Evolutionary conservation across 2,329 filamentous ascomycete species (phyloP).

Genomic region (Sporothrix sp.): DNA sequence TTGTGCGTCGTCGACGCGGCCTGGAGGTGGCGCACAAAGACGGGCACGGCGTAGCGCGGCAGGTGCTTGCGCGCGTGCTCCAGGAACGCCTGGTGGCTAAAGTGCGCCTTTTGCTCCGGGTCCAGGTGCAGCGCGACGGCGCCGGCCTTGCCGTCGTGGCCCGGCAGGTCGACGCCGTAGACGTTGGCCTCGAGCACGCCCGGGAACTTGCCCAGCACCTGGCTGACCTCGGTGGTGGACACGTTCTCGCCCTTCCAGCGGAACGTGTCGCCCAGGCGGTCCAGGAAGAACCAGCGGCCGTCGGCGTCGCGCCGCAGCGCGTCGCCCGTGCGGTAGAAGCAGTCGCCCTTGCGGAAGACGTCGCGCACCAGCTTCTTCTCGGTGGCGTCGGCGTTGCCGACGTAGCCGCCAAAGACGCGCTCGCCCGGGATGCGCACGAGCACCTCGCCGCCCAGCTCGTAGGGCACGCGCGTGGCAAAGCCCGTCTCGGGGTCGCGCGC

Average conservation of each 20-base stretch:
- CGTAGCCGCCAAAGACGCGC: conserved; percentile 58
- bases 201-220: conserved; percentile 58
- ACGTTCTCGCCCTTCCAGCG: conserved; percentile 79
- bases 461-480: conserved; percentile 52
- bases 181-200: conserved; percentile 71
- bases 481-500: conserved; percentile 56
- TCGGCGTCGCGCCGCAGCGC: conserved; percentile 51
- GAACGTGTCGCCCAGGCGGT: conserved; percentile 61
- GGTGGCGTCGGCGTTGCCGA: conserved; percentile 56
- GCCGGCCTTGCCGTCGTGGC: conserved; percentile 75
- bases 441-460: conserved; percentile 66
- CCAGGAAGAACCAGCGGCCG: conserved; percentile 60
- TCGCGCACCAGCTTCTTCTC: conserved; percentile 54
- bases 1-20: conserved; percentile 57
- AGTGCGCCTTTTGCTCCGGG: conserved; percentile 24
- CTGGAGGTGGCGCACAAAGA: conserved; percentile 58
- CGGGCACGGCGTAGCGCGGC: conserved; percentile 64
- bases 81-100: conserved; percentile 52
- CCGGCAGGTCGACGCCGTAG: conserved; percentile 69
- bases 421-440: conserved; percentile 51
- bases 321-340: conserved; percentile 61
- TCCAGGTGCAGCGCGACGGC: conserved; percentile 39
- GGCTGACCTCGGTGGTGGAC: conserved; percentile 69
- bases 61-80: conserved; percentile 47
- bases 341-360: conserved; percentile 57